These are phyloP conservation scores for Xylaria sp. DNA, from an alignment of 2,329 filamentous ascomycete species.

Conservation along the genomic window DNA sequence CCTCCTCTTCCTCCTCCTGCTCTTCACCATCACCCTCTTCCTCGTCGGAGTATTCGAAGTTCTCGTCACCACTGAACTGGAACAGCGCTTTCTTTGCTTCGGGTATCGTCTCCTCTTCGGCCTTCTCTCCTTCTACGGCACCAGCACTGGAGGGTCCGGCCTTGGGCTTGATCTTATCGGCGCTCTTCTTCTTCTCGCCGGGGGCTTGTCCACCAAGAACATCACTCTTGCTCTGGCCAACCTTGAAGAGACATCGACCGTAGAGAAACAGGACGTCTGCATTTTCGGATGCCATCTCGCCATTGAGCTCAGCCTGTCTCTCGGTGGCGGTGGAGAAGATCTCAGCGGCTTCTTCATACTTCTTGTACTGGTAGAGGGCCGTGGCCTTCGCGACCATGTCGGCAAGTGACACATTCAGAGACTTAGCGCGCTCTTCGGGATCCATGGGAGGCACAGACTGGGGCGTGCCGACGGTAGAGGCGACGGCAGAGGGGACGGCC, in stretches of 20 bases:
- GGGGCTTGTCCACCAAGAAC: constrained; percentile 79
- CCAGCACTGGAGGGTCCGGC: constrained; percentile 36
- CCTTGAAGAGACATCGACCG: constrained; percentile 86
- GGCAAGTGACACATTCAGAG: constrained; percentile 60
- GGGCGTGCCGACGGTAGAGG: constrained; percentile 28
- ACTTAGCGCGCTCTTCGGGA: constrained; percentile 42
- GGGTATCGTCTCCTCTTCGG: constrained; percentile 34
- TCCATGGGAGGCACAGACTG: constrained; percentile 33
- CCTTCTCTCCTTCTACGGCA: constrained; percentile 37
- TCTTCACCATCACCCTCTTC: constrained; percentile 40
- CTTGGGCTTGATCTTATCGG: constrained; percentile 36
- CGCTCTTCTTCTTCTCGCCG: constrained; percentile 46
- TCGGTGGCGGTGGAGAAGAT: constrained; percentile 84
- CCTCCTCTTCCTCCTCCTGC: constrained; percentile 48
- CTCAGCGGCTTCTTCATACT: constrained; percentile 80
- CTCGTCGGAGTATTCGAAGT: constrained; percentile 79
- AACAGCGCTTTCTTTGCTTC: constrained; percentile 71
- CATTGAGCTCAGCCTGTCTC: constrained; percentile 84
- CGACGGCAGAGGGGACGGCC: constrained; percentile 28
- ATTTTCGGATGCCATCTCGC: constrained; percentile 84
- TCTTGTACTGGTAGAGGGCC: constrained; percentile 81
- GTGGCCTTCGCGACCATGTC: constrained; percentile 77
- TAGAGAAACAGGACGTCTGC: constrained; percentile 93
- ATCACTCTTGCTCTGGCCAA: constrained; percentile 90
- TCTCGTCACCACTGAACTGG: constrained; percentile 90